Conservation (phyloP, 2,329 filamentous ascomycete genomes). For the Ceratocystiopsis sp. region DNA sequence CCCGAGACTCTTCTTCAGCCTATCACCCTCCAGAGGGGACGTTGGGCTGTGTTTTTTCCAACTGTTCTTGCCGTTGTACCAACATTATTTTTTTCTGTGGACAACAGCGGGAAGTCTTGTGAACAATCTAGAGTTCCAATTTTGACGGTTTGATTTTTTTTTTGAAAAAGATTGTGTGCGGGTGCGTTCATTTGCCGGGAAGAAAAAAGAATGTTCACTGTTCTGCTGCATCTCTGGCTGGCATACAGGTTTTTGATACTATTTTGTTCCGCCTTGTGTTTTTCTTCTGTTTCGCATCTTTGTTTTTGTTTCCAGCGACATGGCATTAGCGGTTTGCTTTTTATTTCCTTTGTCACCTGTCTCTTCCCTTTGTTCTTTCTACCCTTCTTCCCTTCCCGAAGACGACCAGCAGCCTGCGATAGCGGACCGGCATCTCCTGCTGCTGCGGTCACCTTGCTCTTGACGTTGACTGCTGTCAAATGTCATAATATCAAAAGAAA, state of each 20-base stretch:
- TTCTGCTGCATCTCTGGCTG: constrained; percentile 23
- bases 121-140: constrained; percentile 4
- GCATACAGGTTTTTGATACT: constrained; percentile 19
- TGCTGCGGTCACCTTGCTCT: not conserved
- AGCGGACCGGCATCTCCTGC: not conserved
- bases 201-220: constrained; percentile 24
- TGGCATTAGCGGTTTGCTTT: constrained; percentile 28
- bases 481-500: not conserved
- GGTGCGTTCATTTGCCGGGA: constrained; percentile 19
- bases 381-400: not conserved
- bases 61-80: constrained; percentile 8
- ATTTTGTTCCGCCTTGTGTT: constrained; percentile 16
- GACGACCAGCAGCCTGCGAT: not conserved
- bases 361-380: not conserved
- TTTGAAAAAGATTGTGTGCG: constrained; percentile 3
- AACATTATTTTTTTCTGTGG: constrained; percentile 2
- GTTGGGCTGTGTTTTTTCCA: constrained; percentile 6
- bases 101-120: constrained; percentile 4
- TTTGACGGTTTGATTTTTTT: constrained; percentile 1
- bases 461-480: not conserved
- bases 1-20: not conserved
- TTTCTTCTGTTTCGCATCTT: constrained; percentile 12
- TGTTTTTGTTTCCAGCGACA: constrained; percentile 20
- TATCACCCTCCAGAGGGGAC: constrained; percentile 1
- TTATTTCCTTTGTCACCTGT: constrained; percentile 2